Evolutionary conservation across 768 basidiomycete genomes (phyloP), one percentile per base, ranked within the genome.

Genomic region (Mycena epipterygia): DNA sequence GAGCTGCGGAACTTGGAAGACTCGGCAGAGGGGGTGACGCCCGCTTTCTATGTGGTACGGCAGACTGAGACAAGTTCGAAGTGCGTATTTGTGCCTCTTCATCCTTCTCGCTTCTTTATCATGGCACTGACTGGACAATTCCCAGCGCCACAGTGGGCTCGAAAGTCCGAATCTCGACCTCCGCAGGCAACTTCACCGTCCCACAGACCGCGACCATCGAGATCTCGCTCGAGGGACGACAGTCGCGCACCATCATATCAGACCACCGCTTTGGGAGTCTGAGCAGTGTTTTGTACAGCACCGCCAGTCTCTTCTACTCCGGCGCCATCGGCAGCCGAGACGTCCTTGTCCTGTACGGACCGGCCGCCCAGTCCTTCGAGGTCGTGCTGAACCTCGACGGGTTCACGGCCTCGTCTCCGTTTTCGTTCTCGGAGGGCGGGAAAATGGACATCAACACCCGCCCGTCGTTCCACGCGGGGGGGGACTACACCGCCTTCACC

Each of bases 251-350:
- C 32, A 21, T 68, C 27, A 37, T 68, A 25, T 5, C 67, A 27
- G 67, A 68, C 53, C 67, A 68, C 67, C 48, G 9, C 25, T 53
- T 68, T 14, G 67, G 67, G 25, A 52, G 52, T 55, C 30, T 42
- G 17, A 68, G 67, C 52, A 68, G 21, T 7, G 49, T 68, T 32
- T 23, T 68, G 44, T 62, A 68, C 53, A 68, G 67, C 67, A 68
- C 67, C 30, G 67, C 67, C 14, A 68, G 52, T 27, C 60, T 68
- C 25, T 68, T 68, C 52, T 68, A 68, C 53, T 68, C 67, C 14
- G 67, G 67, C 42, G 25, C 32, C 53, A 62, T 68, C 21, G 67
- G 67, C 67, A 55, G 21, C 39, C 33, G 67, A 25, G 67, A 68
- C 33, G 44, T 68, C 16, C 53, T 68, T 12, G 67, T 68, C 25